Evolutionary conservation across 106 monocot species (phyloP).

Genomic region (Chionographis japonica): DNA sequence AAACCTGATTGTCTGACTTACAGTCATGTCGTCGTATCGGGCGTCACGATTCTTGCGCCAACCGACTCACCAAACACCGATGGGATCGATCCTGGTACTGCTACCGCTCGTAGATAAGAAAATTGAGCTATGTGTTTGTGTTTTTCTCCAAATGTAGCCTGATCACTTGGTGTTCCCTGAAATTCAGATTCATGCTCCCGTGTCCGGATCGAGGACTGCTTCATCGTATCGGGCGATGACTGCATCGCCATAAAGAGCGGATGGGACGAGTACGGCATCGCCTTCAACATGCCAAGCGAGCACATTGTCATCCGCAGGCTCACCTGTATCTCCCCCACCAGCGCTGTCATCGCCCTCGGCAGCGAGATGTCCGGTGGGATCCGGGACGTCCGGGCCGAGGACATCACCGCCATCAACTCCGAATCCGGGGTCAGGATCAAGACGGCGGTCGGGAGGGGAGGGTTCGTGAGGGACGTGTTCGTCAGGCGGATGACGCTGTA

Average conservation of each 20-base stretch:
- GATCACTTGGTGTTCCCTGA: too few relatives aligned
- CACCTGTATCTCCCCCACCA: conserved; percentile 36
- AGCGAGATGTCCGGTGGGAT: conserved; percentile 45
- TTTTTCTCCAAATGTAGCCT: too few relatives aligned
- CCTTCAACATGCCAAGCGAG: conserved; percentile 25
- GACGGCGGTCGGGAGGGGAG: conserved; percentile 26
- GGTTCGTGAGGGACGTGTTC: conserved; percentile 24
- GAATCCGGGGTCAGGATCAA: conserved; percentile 33
- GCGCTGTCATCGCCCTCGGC: conserved; percentile 31
- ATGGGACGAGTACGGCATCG: conserved; percentile 37
- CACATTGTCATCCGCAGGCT: conserved; percentile 25
- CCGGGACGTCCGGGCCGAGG: conserved; percentile 25
- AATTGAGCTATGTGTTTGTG: too few relatives aligned
- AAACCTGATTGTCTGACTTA: not conserved
- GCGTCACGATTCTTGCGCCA: conserved; percentile 69
- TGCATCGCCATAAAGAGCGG: conserved; percentile 34
- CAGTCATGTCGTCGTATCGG: conserved; percentile 61
- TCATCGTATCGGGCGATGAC: conserved; percentile 33
- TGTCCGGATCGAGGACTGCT: conserved; percentile 38
- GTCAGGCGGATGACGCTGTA: conserved; percentile 15
- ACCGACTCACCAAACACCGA: conserved; percentile 60
- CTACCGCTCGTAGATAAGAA: too few relatives aligned
- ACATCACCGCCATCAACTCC: conserved; percentile 34
- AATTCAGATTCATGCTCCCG: conserved; percentile 27
- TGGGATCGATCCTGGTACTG: conserved; percentile 60